Evolutionary conservation across 345 rosid species (phyloP), one percentile per base, ranked within the genome.

Genomic region (Brassica incana): DNA sequence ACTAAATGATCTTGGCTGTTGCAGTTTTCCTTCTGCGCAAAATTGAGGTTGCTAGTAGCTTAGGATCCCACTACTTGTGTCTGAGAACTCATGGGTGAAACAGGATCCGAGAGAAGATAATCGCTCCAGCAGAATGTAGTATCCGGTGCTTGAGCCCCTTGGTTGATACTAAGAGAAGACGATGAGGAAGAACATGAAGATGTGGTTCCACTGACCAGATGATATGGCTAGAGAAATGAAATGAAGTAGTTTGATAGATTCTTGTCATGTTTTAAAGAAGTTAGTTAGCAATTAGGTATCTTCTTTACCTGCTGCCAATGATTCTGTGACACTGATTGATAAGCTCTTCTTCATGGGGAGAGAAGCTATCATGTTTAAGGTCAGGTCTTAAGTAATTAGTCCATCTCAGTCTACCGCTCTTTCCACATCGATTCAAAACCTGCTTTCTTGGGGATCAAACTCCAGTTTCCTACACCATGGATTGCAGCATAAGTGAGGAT

Each of bases 371-470:
- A 75, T 90, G 94, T 75, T 90, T 92, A 50, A 92, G 94, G 73
- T 94, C 97, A 63, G 98, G 95, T 84, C 94, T 88, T 78, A 89
- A 82, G 84, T 94, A 92, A 84, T 92, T 92, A 29, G 96, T 92
- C 98, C 97, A 92, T 73, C 98, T 88, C 23, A 90, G 85, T 83
- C 97, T 86, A 75, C 98, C 90, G 67, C 97, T 90, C 82, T 92
- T 94, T 9, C 93, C 96, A 73, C 98, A 92, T 75, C 96, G 85
- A 67, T 88, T 90, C 8, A 92, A 80, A 45, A 23, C 97, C 97
- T 77, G 97, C 98, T 90, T 85, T 94, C 71, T 88, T 87, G 4
- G 98, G 97, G 32, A 90, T 91, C 77, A 79, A 72, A 48, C 96
- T 90, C 97, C 98, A 92, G 88, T 94, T 94, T 63, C 97, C 96